Percentiles rank a stretch among this genome's conserved stretches.
These are phyloP conservation scores for Plectranthus barbatus DNA, from an alignment of 257 asterid species.

Conservation along the genomic window DNA sequence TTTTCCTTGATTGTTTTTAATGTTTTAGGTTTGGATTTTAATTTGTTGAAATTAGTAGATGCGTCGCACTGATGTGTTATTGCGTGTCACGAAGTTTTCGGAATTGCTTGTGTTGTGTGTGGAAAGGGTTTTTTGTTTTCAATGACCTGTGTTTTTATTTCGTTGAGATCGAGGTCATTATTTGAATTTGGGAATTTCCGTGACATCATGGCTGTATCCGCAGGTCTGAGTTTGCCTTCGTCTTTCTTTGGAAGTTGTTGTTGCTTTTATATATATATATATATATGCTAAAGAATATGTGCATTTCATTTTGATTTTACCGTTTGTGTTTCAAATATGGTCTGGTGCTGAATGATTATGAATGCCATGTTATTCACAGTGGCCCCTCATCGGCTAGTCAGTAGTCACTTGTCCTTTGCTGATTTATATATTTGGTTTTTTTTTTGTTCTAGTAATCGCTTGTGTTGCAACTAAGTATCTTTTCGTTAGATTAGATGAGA, in stretches of 20 bases:
- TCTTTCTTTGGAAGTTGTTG: background rate
- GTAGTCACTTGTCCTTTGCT: background rate
- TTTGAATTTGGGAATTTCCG: background rate
- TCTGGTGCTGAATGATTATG: too few relatives aligned
- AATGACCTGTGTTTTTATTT: conserved; percentile 1
- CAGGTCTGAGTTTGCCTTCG: background rate
- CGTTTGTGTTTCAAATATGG: background rate
- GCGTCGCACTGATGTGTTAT: background rate
- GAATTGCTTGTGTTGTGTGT: conserved; percentile 1
- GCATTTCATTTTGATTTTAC: background rate
- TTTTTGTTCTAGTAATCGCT: background rate
- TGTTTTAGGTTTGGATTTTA: background rate
- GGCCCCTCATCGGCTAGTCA: background rate
- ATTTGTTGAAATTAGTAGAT: background rate
- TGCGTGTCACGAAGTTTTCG: background rate
- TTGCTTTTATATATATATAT: too few relatives aligned
- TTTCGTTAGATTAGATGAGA: background rate
- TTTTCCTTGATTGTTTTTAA: background rate
- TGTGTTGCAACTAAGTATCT: background rate
- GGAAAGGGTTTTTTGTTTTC: background rate
- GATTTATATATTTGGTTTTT: background rate
- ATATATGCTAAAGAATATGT: background rate
- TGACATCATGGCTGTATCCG: background rate
- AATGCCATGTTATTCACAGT: background rate
- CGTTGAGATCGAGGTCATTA: background rate